Conservation (phyloP, 2,329 filamentous ascomycete species). For the Verticillium longisporum region DNA sequence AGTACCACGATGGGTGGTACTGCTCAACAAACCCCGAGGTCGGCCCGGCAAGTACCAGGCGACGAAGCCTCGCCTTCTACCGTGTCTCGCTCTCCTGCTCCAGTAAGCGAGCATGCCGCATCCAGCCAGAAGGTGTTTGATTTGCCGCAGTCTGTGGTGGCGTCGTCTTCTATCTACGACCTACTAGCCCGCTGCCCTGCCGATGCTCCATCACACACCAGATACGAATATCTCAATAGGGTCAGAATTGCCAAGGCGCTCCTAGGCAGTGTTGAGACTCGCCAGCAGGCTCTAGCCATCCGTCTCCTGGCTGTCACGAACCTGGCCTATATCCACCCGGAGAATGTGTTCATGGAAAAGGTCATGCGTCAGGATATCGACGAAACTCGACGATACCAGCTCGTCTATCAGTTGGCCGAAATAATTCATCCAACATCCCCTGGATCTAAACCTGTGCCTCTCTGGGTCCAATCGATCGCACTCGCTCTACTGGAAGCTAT, state of each 20-base stretch:
- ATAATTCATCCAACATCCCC: conserved; percentile 77
- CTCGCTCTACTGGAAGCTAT: conserved; percentile 81
- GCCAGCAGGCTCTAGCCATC: conserved; percentile 71
- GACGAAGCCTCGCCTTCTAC: conserved; percentile 43
- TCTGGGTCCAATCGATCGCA: conserved; percentile 74
- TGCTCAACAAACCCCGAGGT: conserved; percentile 33
- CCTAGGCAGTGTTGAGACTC: conserved; percentile 53
- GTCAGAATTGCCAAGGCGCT: conserved; percentile 80
- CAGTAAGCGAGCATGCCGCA: conserved; percentile 23
- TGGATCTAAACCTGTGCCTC: conserved; percentile 60
- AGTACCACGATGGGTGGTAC: conserved; percentile 49
- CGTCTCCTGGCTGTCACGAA: conserved; percentile 86
- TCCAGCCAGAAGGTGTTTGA: conserved; percentile 55
- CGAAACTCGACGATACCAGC: conserved; percentile 79
- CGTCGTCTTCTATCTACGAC: conserved; percentile 46
- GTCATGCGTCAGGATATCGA: conserved; percentile 83
- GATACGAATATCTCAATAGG: conserved; percentile 81
- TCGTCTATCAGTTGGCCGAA: conserved; percentile 88
- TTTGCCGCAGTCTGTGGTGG: conserved; percentile 50
- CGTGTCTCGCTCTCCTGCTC: conserved; percentile 33
- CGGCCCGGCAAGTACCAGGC: conserved; percentile 19
- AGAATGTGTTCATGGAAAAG: conserved; percentile 77
- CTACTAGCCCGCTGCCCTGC: conserved; percentile 48
- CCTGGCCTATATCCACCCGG: conserved; percentile 79
- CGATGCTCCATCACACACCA: conserved; percentile 64